Percentiles rank a stretch among this genome's conserved stretches.
Conservation (phyloP, 768 basidiomycete genomes). For the Leucocoprinus sp. region DNA sequence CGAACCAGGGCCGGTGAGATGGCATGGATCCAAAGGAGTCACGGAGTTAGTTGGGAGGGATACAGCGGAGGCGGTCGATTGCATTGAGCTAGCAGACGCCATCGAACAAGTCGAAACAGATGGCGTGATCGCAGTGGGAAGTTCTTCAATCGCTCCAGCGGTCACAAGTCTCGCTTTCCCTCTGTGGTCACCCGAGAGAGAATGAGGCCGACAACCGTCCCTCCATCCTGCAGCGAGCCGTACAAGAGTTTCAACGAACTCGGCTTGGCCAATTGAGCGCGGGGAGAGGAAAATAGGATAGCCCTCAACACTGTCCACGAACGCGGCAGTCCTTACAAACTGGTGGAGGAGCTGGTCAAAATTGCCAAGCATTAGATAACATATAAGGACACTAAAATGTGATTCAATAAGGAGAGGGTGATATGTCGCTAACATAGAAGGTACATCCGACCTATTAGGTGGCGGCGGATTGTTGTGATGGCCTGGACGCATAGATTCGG, state of each 20-base stretch:
- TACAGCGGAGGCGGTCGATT: not conserved
- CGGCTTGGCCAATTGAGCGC: slow-evolving; percentile 83
- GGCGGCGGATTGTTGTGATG: slow-evolving; percentile 28
- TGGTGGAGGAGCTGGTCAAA: slow-evolving; percentile 52
- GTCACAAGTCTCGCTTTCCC: slow-evolving; percentile 33
- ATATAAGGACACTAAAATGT: slow-evolving; percentile 72
- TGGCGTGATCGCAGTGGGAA: slow-evolving; percentile 21
- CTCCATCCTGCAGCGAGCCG: slow-evolving; percentile 74
- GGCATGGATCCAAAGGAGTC: slow-evolving; percentile 4
- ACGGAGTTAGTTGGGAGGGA: not conserved
- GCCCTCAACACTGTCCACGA: slow-evolving; percentile 79
- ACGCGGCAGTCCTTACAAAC: slow-evolving; percentile 55
- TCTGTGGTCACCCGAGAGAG: slow-evolving; percentile 25
- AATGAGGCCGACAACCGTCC: slow-evolving; percentile 53
- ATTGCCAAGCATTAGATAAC: slow-evolving; percentile 71
- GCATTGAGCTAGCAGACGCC: not conserved
- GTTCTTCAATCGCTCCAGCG: slow-evolving; percentile 27
- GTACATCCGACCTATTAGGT: slow-evolving; percentile 31
- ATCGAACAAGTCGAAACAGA: slow-evolving; percentile 12
- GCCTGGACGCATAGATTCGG: slow-evolving; percentile 61
- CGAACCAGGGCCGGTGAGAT: not conserved
- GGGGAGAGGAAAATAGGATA: slow-evolving; percentile 86
- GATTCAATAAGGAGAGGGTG: slow-evolving; percentile 87
- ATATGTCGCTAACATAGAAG: slow-evolving; percentile 77
- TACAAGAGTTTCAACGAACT: slow-evolving; percentile 81